Percentiles rank a stretch among this genome's conserved stretches.
These are phyloP conservation scores for Rhodotorula sp. DNA, from an alignment of 1,284 basidiomycete species.

Conservation along the genomic window DNA sequence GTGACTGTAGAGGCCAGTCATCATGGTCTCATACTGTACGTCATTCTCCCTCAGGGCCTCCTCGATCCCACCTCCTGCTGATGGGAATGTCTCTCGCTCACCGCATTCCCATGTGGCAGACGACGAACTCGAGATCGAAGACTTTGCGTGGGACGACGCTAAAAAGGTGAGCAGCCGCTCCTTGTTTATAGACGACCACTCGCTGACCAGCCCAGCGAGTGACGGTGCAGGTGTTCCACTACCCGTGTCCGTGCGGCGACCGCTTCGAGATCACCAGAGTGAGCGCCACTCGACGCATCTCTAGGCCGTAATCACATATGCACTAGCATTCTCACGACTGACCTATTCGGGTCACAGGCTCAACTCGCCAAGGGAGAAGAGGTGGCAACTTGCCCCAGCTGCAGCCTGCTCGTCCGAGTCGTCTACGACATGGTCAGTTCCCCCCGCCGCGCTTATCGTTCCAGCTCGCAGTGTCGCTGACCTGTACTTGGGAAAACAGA, in stretches of 20 bases:
- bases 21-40: constrained; percentile 41
- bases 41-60: not conserved
- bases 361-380: constrained; percentile 91
- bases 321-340: not conserved
- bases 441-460: not conserved
- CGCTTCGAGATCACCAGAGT: constrained; percentile 90
- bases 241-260: constrained; percentile 97
- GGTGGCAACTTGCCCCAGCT: constrained; percentile 95
- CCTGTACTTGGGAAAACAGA: constrained; percentile 29
- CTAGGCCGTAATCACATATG: not conserved
- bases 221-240: constrained; percentile 67
- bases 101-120: constrained; percentile 47
- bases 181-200: not conserved
- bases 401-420: constrained; percentile 87
- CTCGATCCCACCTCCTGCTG: too few species aligned
- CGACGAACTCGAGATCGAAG: constrained; percentile 92
- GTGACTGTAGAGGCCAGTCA: not conserved
- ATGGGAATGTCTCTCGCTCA: not conserved
- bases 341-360: constrained; percentile 9
- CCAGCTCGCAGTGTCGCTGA: not conserved
- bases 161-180: constrained; percentile 50
- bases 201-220: not conserved
- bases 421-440: constrained; percentile 87
- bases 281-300: constrained; percentile 4
- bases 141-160: constrained; percentile 84